These are phyloP conservation scores for Linanthus parryae DNA, from an alignment of 148 eudicot genomes.

Conservation along the genomic window DNA sequence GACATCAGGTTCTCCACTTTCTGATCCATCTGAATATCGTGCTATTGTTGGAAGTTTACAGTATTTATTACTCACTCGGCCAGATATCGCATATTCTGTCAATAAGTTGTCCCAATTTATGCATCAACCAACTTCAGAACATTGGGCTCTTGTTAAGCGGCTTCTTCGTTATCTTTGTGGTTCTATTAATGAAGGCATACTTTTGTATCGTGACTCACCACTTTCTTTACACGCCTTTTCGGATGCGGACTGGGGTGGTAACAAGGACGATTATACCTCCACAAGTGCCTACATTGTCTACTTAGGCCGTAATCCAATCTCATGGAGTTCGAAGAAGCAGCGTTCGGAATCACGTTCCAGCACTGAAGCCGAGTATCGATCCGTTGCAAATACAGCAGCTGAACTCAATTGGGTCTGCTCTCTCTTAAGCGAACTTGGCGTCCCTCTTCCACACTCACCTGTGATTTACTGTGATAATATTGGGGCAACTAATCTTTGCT, in stretches of 20 bases:
- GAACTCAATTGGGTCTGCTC: background rate
- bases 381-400: background rate
- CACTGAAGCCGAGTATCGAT: background rate
- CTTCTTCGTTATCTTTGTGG: background rate
- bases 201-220: background rate
- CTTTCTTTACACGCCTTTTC: background rate
- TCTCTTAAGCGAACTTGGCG: background rate
- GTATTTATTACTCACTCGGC: background rate
- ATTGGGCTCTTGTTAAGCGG: background rate
- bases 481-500: background rate
- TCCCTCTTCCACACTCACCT: background rate
- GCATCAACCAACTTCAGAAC: background rate
- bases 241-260: background rate
- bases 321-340: background rate
- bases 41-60: background rate
- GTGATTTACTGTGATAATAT: constrained; percentile 4
- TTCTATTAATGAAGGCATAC: background rate
- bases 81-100: background rate
- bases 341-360: background rate
- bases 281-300: background rate
- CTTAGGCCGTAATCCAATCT: background rate
- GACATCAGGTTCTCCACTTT: background rate
- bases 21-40: background rate
- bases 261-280: background rate
- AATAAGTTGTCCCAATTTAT: background rate